Base-by-base conservation (phyloP, 805 yeast species). In the Peterozyma xylosa region DNA sequence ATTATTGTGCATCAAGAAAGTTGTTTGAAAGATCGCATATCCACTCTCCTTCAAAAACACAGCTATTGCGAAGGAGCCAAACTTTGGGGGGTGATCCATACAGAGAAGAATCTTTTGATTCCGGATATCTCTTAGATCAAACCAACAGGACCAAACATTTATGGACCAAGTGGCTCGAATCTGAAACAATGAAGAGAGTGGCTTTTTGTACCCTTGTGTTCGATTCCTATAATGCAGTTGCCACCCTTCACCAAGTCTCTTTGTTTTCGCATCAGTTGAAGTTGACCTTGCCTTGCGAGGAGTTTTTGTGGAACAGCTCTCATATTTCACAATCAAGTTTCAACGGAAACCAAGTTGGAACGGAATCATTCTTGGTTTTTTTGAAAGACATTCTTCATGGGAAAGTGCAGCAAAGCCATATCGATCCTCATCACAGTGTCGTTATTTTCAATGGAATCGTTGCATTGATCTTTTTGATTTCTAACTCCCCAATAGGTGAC, bases 111-210 rank as follows among this genome's bases (percentile, higher is more conserved):
- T 47, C 46, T 29, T 58, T 55, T 11, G 66, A 63, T 3, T 58
- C 45, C 38, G 53, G 6, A 50, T 53, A 42, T 48, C 47, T 39
- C 46, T 53, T 15, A 45, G 42, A 29, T 13, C 15, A 29, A 27
- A 42, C 32, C 9, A 52, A 29, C 50, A 52, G 34, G 51, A 53
- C 30, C 39, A 53, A 21, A 37, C 44, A 18, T 18, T 34, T 41
- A 29, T 70, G 75, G 73, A 51, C 70, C 58, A 67, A 71, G 41
- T 86, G 95, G 93, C 80, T 85, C 15, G 86, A 83, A 41, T 75
- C 77, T 41, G 95, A 86, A 56, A 73, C 80, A 39, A 68, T 83
- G 70, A 86, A 86, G 55, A 63, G 95, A 44, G 72, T 80, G 1
- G 85, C 90, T 0, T 73, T 37, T 40, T 17, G 32, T 7, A 39